These are phyloP conservation scores for Hyphopichia wangnamkhiaoensis DNA, from an alignment of 1,139 yeast species.

Conservation along the genomic window DNA sequence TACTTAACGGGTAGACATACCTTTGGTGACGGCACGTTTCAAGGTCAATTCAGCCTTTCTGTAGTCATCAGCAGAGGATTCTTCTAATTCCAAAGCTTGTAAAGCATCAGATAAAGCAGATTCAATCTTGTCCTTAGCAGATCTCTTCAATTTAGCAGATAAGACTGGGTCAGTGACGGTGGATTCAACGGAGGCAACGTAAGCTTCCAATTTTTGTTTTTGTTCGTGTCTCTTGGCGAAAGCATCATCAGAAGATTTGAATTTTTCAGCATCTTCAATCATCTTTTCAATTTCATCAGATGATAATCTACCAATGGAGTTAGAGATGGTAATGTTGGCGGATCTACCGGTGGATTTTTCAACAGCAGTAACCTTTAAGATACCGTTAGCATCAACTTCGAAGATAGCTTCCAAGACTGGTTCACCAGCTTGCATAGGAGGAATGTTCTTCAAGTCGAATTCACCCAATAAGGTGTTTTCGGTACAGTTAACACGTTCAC, in stretches of 20 bases:
- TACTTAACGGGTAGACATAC: slow-evolving; percentile 95
- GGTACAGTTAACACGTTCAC: slow-evolving; percentile 99
- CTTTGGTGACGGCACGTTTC: slow-evolving; percentile 99
- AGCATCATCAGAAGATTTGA: slow-evolving; percentile 98
- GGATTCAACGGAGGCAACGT: slow-evolving; percentile 96
- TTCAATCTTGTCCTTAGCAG: slow-evolving; percentile 97
- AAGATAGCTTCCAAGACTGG: slow-evolving; percentile 99
- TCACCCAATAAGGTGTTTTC: slow-evolving; percentile 99
- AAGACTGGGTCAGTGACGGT: slow-evolving; percentile 98
- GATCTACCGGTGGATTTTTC: slow-evolving; percentile 99
- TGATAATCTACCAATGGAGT: slow-evolving; percentile 99
- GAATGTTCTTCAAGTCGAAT: slow-evolving; percentile 98
- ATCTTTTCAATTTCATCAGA: slow-evolving; percentile 97
- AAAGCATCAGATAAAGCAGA: slow-evolving; percentile 97
- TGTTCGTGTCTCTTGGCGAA: slow-evolving; percentile 99
- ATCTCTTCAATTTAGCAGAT: slow-evolving; percentile 97
- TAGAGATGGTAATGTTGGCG: slow-evolving; percentile 98
- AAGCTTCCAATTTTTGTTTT: slow-evolving; percentile 98
- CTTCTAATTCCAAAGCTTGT: slow-evolving; percentile 97
- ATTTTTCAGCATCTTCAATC: slow-evolving; percentile 98
- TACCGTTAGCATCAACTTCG: slow-evolving; percentile 99
- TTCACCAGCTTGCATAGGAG: slow-evolving; percentile 99
- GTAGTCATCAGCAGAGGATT: slow-evolving; percentile 92
- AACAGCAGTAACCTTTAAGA: slow-evolving; percentile 98
- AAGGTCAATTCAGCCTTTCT: slow-evolving; percentile 99